A percentile compares a stretch with the other conserved stretches of the same genome.
Conservation (phyloP, 805 yeast genomes). For the Starmera pachycereana region DNA sequence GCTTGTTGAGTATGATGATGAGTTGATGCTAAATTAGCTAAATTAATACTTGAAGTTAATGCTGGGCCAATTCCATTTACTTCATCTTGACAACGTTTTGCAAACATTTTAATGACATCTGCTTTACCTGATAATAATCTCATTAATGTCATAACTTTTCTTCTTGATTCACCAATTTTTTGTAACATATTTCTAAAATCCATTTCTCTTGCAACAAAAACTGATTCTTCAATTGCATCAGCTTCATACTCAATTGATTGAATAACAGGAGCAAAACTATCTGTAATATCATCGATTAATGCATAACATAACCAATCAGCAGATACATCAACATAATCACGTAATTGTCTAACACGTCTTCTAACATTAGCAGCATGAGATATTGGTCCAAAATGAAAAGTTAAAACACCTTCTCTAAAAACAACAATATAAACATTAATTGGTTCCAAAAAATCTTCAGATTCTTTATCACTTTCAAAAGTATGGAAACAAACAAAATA, state of each 20-base stretch:
- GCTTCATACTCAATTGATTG: constrained; percentile 73
- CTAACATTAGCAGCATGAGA: constrained; percentile 67
- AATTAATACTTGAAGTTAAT: constrained; percentile 26
- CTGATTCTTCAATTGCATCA: constrained; percentile 71
- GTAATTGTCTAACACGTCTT: constrained; percentile 69
- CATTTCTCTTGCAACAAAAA: constrained; percentile 64
- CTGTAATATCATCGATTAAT: constrained; percentile 73
- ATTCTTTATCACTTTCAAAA: constrained; percentile 75
- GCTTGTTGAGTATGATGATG: constrained; percentile 19
- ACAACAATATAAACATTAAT: constrained; percentile 68
- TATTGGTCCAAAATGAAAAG: constrained; percentile 63
- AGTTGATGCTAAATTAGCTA: constrained; percentile 23
- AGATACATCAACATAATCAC: constrained; percentile 68
- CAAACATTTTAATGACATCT: constrained; percentile 92
- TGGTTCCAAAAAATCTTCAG: constrained; percentile 77
- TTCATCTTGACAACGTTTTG: constrained; percentile 83
- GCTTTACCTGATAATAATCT: constrained; percentile 88
- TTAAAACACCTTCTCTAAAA: constrained; percentile 54
- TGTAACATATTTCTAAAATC: constrained; percentile 72
- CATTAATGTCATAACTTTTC: constrained; percentile 88
- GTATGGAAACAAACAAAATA: constrained; percentile 97
- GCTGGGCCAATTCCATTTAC: constrained; percentile 32
- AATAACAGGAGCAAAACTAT: constrained; percentile 75
- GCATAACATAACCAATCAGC: constrained; percentile 83
- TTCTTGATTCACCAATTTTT: constrained; percentile 80